Base-by-base conservation (phyloP, 176 grass and related monocot genomes). In the Eremochloa ophiuroides region DNA sequence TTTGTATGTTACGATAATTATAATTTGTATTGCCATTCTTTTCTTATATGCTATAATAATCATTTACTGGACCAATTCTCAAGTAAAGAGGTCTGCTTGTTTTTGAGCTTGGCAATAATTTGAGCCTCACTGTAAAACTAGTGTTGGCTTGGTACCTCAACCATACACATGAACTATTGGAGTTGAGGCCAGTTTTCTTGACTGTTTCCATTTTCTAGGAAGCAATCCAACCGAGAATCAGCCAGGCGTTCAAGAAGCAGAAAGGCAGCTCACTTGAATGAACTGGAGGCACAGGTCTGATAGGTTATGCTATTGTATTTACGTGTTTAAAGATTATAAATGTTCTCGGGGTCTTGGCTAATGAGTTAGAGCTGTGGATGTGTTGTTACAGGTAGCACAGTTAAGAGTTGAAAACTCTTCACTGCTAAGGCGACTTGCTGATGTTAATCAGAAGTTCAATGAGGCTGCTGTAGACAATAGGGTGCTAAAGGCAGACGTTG, bases 161-260 rank as follows among this genome's bases (percentile, higher is more conserved):
- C 31, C 20, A 30, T 26, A 70, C 53, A 22, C 72, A 76, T 84
- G 39, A 40, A 29, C 14, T 60, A 8, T 77, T 77, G 69, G 27
- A 74, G 39, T 43, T 55, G 17, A 62, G 60, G 25, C n/a, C 55
- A 29, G 8, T 62, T 20, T 46, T 67, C 17, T 13, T 71, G 22
- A 9, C 62, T 66, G 67, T 58, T 86, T 86, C 20, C 83, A n/a
- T n/a, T n/a, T n/a, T n/a, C n/a, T n/a, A 97, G 94, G 89, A 97
- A 94, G 85, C 87, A 91, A 86, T 97, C 94, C 44, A 97, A 97
- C 71, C 82, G 94, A 80, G 94, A 97, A 78, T 97, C 94, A 16
- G 94, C 94, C 60, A 90, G 89, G 82, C 91, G 92, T 34, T 97
- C 94, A 11, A 97, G 94, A 92, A 94, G 87, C 83, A 97, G 94